Conservation (phyloP, 305 asterid genomes). For the Withania somnifera region DNA sequence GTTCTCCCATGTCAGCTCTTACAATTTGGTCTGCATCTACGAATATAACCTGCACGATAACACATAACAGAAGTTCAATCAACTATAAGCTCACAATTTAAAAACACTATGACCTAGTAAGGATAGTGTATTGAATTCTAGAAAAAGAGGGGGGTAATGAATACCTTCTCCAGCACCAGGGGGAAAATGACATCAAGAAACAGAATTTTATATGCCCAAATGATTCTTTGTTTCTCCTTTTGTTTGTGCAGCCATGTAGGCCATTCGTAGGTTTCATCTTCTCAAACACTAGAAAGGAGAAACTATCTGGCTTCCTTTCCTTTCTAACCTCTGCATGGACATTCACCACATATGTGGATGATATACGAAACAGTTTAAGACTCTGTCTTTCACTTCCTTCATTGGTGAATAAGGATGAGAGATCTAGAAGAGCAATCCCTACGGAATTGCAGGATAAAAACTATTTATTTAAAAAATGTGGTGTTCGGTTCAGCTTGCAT, state of each 20-base stretch:
- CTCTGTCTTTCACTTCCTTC: background rate
- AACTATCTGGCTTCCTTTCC: background rate
- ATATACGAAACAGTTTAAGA: background rate
- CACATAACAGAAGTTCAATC: conserved; percentile 8
- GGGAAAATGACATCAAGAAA: conserved; percentile 99
- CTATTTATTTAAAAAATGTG: background rate
- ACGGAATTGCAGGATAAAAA: background rate
- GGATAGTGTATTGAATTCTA: background rate
- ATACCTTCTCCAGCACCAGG: conserved; percentile 89
- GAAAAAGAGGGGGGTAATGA: background rate
- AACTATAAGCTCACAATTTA: background rate
- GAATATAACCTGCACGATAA: conserved; percentile 72
- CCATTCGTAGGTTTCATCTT: conserved; percentile 73
- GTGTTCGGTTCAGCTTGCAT: background rate
- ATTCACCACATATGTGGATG: background rate
- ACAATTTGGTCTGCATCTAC: conserved; percentile 97
- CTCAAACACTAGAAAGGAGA: background rate
- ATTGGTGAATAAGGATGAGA: background rate
- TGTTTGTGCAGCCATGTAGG: conserved; percentile 99
- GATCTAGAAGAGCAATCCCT: background rate
- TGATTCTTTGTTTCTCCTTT: conserved; percentile 92
- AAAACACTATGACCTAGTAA: background rate
- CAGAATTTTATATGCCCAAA: conserved; percentile 94
- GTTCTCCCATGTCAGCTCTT: conserved; percentile 96
- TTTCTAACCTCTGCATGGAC: background rate